Conservation (phyloP, 2,329 filamentous ascomycete species). For the Paradendryphiella salina region DNA sequence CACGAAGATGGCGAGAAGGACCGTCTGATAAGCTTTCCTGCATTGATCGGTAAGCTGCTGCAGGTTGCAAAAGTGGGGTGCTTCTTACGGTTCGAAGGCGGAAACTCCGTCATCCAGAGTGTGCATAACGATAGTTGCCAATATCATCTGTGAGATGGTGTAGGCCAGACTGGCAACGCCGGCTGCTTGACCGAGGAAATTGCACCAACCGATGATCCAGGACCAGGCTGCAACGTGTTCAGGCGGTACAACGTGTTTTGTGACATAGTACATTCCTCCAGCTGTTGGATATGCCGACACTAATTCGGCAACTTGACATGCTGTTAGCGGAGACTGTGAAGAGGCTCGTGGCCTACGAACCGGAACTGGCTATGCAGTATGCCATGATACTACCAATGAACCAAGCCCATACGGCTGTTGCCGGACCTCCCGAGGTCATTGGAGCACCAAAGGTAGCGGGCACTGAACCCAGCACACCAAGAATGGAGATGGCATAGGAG, state of each 20-base stretch:
- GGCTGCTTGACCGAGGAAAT: constrained; percentile 65
- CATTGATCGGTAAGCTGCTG: constrained; percentile 11
- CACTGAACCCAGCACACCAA: constrained; percentile 67
- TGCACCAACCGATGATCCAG: constrained; percentile 70
- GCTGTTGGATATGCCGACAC: constrained; percentile 69
- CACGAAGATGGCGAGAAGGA: constrained; percentile 60
- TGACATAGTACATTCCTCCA: constrained; percentile 70
- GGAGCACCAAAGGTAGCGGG: constrained; percentile 65
- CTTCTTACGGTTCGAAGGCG: constrained; percentile 60
- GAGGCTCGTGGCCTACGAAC: constrained; percentile 31
- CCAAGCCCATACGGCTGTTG: constrained; percentile 68
- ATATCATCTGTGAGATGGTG: constrained; percentile 65
- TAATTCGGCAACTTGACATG: constrained; percentile 60
- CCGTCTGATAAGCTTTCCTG: constrained; percentile 62
- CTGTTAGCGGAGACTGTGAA: not conserved
- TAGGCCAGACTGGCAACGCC: constrained; percentile 66
- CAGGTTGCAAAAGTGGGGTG: constrained; percentile 1
- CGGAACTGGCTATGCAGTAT: constrained; percentile 65
- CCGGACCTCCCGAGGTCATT: constrained; percentile 62
- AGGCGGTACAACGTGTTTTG: constrained; percentile 65
- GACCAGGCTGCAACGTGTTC: constrained; percentile 65
- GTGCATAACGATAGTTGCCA: constrained; percentile 65
- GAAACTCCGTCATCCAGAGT: constrained; percentile 58
- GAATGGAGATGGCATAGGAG: constrained; percentile 67
- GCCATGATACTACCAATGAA: constrained; percentile 66